Evolutionary conservation across 345 rosid species (phyloP).

Genomic region (Hypericum androsaemum): DNA sequence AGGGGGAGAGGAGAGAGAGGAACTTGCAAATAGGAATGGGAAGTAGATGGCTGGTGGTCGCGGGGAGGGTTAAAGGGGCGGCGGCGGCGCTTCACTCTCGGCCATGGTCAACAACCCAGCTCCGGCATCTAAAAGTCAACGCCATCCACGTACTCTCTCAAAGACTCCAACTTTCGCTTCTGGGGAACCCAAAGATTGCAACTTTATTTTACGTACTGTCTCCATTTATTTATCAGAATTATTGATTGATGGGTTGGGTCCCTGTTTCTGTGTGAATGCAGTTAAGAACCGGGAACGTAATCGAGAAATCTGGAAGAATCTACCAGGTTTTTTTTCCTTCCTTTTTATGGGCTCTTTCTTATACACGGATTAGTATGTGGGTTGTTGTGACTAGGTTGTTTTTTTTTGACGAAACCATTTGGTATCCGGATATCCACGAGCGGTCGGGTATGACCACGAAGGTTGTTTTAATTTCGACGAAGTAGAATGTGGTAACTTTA

Average conservation of each 20-base stretch:
- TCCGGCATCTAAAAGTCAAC: conserved; percentile 62
- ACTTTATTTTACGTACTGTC: not conserved
- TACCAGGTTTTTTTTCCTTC: conserved; percentile 41
- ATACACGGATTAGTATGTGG: not conserved
- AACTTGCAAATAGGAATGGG: no score
- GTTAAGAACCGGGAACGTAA: conserved; percentile 76
- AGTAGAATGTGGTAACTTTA: conserved; percentile 12
- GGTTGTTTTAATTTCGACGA: no score
- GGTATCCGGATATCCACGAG: not conserved
- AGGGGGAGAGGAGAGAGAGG: no score
- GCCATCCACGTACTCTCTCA: conserved; percentile 49
- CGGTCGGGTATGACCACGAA: no score
- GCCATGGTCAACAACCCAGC: conserved; percentile 53
- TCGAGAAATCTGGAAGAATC: conserved; percentile 74
- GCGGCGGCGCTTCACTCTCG: conserved; percentile 14
- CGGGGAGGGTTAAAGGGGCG: no score
- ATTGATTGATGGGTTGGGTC: no score
- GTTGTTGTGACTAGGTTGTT: not conserved
- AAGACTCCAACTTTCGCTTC: not conserved
- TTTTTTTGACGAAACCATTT: not conserved
- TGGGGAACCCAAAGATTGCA: no score
- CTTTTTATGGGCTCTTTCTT: not conserved
- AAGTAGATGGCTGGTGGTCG: no score
- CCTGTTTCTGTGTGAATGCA: conserved; percentile 21
- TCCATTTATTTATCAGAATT: not conserved